phyloP scores from a whole-genome alignment of 1,139 yeast genomes.

The Geotrichum aggregatum region DNA sequence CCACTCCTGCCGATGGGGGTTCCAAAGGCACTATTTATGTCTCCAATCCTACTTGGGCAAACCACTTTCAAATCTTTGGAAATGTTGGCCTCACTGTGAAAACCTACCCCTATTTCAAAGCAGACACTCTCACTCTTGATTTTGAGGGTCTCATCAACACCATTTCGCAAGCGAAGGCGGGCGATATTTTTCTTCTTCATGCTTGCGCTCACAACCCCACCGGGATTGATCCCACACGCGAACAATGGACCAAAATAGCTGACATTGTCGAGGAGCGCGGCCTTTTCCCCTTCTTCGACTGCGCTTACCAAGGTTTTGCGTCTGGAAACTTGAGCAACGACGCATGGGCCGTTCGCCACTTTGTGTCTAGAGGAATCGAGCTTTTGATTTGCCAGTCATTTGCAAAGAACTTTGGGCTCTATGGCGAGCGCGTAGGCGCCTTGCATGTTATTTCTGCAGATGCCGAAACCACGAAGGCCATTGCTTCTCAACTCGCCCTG shows the following conservation, averaged over 20 bases:
- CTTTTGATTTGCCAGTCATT: constrained; percentile 81
- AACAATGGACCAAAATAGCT: constrained; percentile 74
- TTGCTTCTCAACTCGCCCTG: constrained; percentile 75
- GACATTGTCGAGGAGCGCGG: constrained; percentile 53
- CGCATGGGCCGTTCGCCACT: constrained; percentile 47
- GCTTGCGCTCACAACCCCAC: constrained; percentile 98
- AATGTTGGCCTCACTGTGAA: constrained; percentile 60
- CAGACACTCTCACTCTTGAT: constrained; percentile 58
- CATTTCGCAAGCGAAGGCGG: constrained; percentile 31
- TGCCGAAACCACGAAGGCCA: constrained; percentile 37
- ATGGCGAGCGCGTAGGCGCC: constrained; percentile 94
- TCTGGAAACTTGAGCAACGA: constrained; percentile 60
- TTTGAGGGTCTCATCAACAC: constrained; percentile 42
- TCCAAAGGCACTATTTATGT: constrained; percentile 51
- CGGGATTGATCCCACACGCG: constrained; percentile 81
- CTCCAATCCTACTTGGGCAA: constrained; percentile 95
- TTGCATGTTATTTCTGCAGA: constrained; percentile 51
- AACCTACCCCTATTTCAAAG: constrained; percentile 78
- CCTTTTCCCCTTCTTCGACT: constrained; percentile 75
- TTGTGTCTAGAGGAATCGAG: constrained; percentile 46
- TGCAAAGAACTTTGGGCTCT: constrained; percentile 95
- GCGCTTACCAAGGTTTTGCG: constrained; percentile 93
- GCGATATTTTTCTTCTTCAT: constrained; percentile 65
- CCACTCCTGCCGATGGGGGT: constrained; percentile 1
- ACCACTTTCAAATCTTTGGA: constrained; percentile 78